These are phyloP conservation scores for Mycena kentingensis DNA, from an alignment of 768 basidiomycete genomes.

Conservation along the genomic window DNA sequence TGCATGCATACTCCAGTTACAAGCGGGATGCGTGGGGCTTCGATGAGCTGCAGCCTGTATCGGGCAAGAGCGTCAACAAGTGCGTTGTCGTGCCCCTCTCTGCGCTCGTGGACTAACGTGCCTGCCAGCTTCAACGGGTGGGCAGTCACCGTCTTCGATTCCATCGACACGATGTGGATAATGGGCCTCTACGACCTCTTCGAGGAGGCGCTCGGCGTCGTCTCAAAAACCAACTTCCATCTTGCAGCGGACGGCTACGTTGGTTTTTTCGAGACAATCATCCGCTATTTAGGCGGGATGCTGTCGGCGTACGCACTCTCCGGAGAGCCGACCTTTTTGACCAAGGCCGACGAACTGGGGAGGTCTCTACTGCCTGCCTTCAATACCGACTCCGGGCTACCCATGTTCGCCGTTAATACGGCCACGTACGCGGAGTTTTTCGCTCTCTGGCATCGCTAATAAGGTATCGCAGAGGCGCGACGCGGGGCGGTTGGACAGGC, in stretches of 20 bases:
- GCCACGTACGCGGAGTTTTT: constrained; percentile 40
- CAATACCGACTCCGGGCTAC: constrained; percentile 68
- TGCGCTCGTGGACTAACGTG: not conserved
- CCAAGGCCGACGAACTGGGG: constrained; percentile 75
- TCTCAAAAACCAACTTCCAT: constrained; percentile 51
- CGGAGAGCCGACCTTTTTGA: constrained; percentile 58
- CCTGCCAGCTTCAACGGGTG: constrained; percentile 50
- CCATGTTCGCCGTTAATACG: constrained; percentile 67
- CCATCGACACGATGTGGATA: constrained; percentile 79
- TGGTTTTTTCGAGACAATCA: constrained; percentile 79
- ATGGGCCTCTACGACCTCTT: constrained; percentile 78
- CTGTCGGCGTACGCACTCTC: constrained; percentile 80
- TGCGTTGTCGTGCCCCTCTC: constrained; percentile 30
- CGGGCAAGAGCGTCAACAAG: constrained; percentile 51
- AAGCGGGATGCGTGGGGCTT: constrained; percentile 47
- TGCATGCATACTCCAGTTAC: constrained; percentile 61
- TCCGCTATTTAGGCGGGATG: constrained; percentile 83
- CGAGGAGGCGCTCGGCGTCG: constrained; percentile 51
- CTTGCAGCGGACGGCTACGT: constrained; percentile 31
- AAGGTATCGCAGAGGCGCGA: constrained; percentile 37
- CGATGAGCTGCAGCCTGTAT: constrained; percentile 54
- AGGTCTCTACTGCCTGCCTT: constrained; percentile 70
- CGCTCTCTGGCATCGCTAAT: constrained; percentile 2
- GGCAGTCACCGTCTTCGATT: constrained; percentile 73
- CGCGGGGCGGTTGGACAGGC: constrained; percentile 34